Evolutionary conservation across 1,284 basidiomycete genomes (phyloP).

Genomic region (Moniliophthora roreri): DNA sequence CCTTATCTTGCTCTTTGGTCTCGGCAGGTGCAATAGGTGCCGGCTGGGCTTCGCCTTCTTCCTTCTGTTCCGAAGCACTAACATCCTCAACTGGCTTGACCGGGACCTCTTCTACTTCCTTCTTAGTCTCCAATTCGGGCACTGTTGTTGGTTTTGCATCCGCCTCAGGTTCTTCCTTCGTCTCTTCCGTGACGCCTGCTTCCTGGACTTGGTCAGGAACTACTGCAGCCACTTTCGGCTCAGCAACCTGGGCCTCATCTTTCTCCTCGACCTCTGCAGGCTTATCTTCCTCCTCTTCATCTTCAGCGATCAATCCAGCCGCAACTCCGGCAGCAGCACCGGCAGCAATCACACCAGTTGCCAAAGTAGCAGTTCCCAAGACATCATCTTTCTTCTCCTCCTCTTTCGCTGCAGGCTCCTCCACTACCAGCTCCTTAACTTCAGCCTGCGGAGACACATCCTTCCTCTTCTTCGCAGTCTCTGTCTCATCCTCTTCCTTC

Average conservation of each 20-base stretch:
- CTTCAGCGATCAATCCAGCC: constrained; percentile 18
- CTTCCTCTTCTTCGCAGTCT: constrained; percentile 16
- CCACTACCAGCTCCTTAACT: constrained; percentile 19
- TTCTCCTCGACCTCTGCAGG: background rate
- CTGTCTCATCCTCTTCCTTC: constrained; percentile 44
- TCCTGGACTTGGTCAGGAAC: constrained; percentile 6
- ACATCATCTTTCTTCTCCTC: constrained; percentile 22
- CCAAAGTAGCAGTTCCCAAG: constrained; percentile 15
- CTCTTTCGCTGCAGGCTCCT: constrained; percentile 10
- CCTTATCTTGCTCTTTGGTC: background rate
- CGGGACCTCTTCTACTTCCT: constrained; percentile 3
- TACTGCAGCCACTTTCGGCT: constrained; percentile 3
- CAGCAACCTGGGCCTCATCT: constrained; percentile 8
- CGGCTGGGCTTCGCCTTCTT: constrained; percentile 12
- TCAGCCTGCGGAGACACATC: constrained; percentile 12
- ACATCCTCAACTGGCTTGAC: constrained; percentile 2
- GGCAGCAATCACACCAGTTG: constrained; percentile 16
- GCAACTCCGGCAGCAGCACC: constrained; percentile 11
- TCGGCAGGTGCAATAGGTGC: constrained; percentile 3
- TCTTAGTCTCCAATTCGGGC: background rate
- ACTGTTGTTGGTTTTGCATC: background rate
- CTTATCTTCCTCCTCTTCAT: constrained; percentile 1
- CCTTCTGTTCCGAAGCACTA: constrained; percentile 10
- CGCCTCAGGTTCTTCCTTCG: constrained; percentile 1
- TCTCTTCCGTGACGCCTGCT: constrained; percentile 12